phyloP scores from a whole-genome alignment of 73 alveolate species.

The Strombidium stylifer region DNA sequence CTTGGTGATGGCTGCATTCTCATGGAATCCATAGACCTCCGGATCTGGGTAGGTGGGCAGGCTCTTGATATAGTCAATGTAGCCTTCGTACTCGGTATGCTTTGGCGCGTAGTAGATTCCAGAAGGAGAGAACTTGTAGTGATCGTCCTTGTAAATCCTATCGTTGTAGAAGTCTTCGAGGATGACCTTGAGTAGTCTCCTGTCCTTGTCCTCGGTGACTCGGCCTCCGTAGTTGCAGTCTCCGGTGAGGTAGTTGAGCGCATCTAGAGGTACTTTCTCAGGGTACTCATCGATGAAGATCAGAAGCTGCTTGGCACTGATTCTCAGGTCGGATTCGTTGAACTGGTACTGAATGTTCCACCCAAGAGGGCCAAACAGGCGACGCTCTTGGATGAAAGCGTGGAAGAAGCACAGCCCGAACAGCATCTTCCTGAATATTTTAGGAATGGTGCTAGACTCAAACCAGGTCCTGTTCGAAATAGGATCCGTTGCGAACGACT shows the following conservation, averaged over 20 bases:
- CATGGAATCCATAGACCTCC: conserved; percentile 99
- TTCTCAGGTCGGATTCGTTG: conserved; percentile 98
- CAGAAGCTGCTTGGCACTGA: conserved; percentile 94
- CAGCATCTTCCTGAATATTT: conserved; percentile 92
- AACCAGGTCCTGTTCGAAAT: conserved; percentile 92
- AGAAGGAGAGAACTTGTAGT: conserved; percentile 83
- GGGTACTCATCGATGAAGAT: conserved; percentile 98
- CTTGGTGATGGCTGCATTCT: conserved; percentile 99
- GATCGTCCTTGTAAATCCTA: conserved; percentile 75
- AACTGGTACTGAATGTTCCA: conserved; percentile 99
- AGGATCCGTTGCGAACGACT: conserved; percentile 96
- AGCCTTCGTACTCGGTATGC: conserved; percentile 87
- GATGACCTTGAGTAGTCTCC: conserved; percentile 94
- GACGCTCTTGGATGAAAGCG: conserved; percentile 98
- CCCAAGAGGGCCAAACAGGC: conserved; percentile 99
- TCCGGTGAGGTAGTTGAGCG: conserved; percentile 97
- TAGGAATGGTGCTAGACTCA: conserved; percentile 94
- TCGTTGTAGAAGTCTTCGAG: conserved; percentile 93
- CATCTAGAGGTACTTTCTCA: conserved; percentile 98
- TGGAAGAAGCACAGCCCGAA: conserved; percentile 99
- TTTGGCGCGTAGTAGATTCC: conserved; percentile 94
- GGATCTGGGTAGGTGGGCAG: conserved; percentile 98
- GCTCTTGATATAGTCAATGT: conserved; percentile 86
- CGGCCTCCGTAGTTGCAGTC: conserved; percentile 99
- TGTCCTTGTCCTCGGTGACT: conserved; percentile 99